Base-by-base conservation (phyloP, 768 basidiomycete species). In the Boletus rex-veris region DNA sequence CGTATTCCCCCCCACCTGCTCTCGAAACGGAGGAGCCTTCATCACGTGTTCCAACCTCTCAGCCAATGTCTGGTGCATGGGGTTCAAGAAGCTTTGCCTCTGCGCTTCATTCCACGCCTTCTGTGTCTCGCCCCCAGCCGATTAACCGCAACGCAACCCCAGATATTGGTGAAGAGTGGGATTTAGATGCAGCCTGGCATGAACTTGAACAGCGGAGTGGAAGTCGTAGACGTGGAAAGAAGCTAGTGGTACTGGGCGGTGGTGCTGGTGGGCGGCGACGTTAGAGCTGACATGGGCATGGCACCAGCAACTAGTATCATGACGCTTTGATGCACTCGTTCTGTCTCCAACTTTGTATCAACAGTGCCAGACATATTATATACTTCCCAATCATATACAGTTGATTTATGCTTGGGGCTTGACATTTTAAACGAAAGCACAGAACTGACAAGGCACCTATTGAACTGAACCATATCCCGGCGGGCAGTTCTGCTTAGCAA, bases 1-100 rank as follows among this genome's bases (percentile, higher is more conserved):
- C n/a, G 14, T 52, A 54, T 24, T 54, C 50, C 30, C 42, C 56
- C 5, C 45, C 55, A 33, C 54, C 53, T 39, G 14, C 46, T 14
- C 28, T 48, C 6, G 60, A 64, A 28, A 46, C 48, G 11, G 67
- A 66, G 26, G 62, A 58, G 9, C 44, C 16, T 26, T 40, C 52
- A 8, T 30, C 53, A 7, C 46, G 45, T 7, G 63, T 48, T 38
- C 44, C 51, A 3, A 18, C 52, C n/a, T 45, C 50, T 50, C 62
- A 56, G 15, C 47, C 58, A 16, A 49, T 63, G 12, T 55, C 77
- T 8, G 88, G 88, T 18, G 88, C 81, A 26, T 92, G 90, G 91
- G 90, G 90, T 21, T 74, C 78, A 16, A 76, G 87, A 51, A 92
- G 88, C 59, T 93, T 94, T 67, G 92, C 92, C 12, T 85, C 88